Evolutionary conservation across 371 early-diverging fungal species (phyloP).

Genomic region (Lichtheimia ramosa): DNA sequence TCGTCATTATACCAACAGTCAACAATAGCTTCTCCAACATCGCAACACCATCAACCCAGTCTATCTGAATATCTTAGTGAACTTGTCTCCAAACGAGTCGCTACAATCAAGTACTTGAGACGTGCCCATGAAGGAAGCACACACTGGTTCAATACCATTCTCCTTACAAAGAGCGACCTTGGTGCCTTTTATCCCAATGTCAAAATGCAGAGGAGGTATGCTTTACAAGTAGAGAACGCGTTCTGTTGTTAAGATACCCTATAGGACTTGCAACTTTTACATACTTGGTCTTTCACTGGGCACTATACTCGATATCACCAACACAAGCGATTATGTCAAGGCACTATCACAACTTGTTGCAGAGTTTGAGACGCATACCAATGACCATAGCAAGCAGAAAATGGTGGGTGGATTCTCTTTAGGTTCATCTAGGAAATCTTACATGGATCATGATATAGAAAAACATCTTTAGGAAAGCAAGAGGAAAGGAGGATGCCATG

Average conservation of each 20-base stretch:
- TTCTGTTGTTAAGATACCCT: constrained; percentile 6
- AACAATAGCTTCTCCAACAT: not conserved
- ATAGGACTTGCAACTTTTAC: constrained; percentile 60
- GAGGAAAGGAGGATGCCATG: constrained; percentile 41
- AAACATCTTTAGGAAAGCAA: constrained; percentile 57
- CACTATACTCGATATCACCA: constrained; percentile 62
- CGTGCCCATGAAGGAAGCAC: constrained; percentile 57
- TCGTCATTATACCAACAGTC: constrained; percentile 3
- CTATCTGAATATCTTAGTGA: constrained; percentile 54
- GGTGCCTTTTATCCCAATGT: constrained; percentile 32
- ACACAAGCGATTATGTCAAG: constrained; percentile 63
- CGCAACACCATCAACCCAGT: constrained; percentile 23
- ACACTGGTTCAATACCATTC: constrained; percentile 63
- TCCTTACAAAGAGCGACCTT: constrained; percentile 54
- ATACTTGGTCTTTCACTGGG: constrained; percentile 65
- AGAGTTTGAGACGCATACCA: constrained; percentile 59
- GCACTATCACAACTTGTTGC: constrained; percentile 58
- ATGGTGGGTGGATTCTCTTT: constrained; percentile 35
- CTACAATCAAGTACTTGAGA: constrained; percentile 65
- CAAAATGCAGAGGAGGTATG: constrained; percentile 45
- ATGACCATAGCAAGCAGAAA: constrained; percentile 51
- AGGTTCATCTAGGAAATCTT: too few relatives aligned
- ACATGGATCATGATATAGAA: constrained; percentile 24
- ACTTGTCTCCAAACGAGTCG: constrained; percentile 65
- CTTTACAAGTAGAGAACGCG: not conserved